A percentile compares a stretch with the other conserved stretches of the same genome.
phyloP scores from a whole-genome alignment of 352 stramenopile genomes.

The Pythium rhizo-oryzae region DNA sequence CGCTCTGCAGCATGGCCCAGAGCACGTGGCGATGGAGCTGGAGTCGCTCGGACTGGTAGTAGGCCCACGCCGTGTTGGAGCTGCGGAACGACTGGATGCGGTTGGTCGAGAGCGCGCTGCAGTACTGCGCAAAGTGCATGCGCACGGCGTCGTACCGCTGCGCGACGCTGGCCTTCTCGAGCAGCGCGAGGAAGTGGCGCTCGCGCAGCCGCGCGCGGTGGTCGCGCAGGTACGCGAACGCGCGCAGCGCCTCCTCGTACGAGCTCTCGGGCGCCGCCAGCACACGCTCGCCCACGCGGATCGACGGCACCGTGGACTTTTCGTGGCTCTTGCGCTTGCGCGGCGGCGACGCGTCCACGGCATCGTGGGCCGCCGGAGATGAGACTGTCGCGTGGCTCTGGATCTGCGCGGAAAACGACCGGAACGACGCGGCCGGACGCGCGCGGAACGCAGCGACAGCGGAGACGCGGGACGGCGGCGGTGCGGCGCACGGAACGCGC shows the following conservation, averaged over 20 bases:
- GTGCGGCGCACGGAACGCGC: background rate
- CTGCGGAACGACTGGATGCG: conserved; percentile 22
- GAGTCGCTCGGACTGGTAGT: conserved; percentile 43
- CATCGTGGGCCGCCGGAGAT: background rate
- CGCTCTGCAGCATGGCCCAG: conserved; percentile 54
- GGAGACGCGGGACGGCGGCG: no score
- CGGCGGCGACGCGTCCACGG: background rate
- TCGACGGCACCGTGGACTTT: background rate
- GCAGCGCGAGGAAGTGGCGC: conserved; percentile 52
- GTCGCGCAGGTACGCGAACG: conserved; percentile 35
- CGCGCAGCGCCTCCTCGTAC: conserved; percentile 35
- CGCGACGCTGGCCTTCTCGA: conserved; percentile 64
- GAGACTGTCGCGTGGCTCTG: background rate
- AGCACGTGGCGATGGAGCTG: conserved; percentile 69
- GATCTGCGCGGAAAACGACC: conserved; percentile 20
- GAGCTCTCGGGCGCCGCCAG: conserved; percentile 20
- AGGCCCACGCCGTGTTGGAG: conserved; percentile 35
- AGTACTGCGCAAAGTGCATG: conserved; percentile 44
- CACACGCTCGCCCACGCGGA: background rate
- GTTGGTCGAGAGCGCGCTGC: conserved; percentile 34
- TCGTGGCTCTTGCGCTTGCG: background rate
- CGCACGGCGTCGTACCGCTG: conserved; percentile 35
- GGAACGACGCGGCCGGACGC: background rate
- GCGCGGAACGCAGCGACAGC: no score
- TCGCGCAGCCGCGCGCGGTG: conserved; percentile 34